These are phyloP conservation scores for Trifolium subterraneum DNA, from an alignment of 306 rosid genomes.

Conservation along the genomic window DNA sequence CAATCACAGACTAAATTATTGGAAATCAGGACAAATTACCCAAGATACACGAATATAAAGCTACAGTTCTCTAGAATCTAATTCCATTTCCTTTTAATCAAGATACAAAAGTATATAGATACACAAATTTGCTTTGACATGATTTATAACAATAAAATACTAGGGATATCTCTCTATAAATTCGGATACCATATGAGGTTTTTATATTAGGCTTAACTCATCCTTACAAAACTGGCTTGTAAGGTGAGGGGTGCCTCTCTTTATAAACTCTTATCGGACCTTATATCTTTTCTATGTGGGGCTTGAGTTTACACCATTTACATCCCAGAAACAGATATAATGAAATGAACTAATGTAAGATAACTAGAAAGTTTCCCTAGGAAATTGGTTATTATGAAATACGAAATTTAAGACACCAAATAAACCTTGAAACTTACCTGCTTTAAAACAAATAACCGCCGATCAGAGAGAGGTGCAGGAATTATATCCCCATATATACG, in stretches of 20 bases:
- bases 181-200: too few species aligned
- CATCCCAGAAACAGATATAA: slow-evolving; percentile 11
- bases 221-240: too few species aligned
- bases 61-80: slow-evolving; percentile 15
- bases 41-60: not conserved
- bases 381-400: not conserved
- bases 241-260: too few species aligned
- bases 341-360: slow-evolving; percentile 1
- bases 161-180: too few species aligned
- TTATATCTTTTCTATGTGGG: too few species aligned
- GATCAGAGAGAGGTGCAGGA: slow-evolving; percentile 81
- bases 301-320: not conserved
- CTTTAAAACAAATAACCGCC: slow-evolving; percentile 85
- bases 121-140: too few species aligned
- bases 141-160: too few species aligned
- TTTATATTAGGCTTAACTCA: too few species aligned
- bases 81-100: not conserved
- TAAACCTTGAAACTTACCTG: slow-evolving; percentile 61
- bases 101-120: too few species aligned
- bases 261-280: too few species aligned
- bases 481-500: slow-evolving; percentile 95
- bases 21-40: slow-evolving; percentile 24
- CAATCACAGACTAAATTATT: not conserved
- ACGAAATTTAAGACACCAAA: slow-evolving; percentile 35
- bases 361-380: not conserved